Base-by-base conservation (phyloP, 2,329 filamentous ascomycete species). In the Fusarium pseudograminearum region DNA sequence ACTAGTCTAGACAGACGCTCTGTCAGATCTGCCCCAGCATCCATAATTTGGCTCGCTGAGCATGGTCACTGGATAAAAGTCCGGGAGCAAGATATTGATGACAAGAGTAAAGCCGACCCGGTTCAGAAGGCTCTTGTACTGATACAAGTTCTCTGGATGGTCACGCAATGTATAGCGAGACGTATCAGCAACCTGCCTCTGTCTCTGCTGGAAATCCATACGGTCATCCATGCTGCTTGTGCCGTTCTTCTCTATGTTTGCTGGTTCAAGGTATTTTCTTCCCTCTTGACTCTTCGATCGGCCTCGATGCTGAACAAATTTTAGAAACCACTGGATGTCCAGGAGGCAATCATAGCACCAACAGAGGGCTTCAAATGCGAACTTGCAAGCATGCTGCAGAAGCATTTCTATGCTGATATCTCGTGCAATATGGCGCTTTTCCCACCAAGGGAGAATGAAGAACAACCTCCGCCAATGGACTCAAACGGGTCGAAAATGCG, bases 101-200 rank as follows among this genome's bases (percentile, higher is more conserved):
- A 61, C 7, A 61, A 53, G 15, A 61, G 58, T 4, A 61, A 61
- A 4, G 55, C 56, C 0, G 8, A 28, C 1, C 4, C n/a, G 1
- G 3, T 61, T 0, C 44, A 61, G 7, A 61, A 61, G 5, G 12
- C 3, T 0, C 36, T 61, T 26, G 45, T 45, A 4, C 28, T 61
- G 5, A 20, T 44, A 4, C 55, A 61, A 4, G 20, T 61, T 2
- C 30, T 36, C 3, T 61, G 58, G 58, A 61, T 61, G 58, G 14
- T 45, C 5, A 38, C 11, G 0, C 55, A 61, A 22, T 52, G 36
- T 7, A 18, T 31, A 16, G 28, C 24, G 0, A 26, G 58, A n/a
- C 8, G 15, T 1, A 20, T n/a, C 5, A 52, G 5, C 6, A 7
- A 24, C 2, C 11, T 61, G 0, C 55, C 58, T 0, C 1, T 45